Conservation (phyloP, 768 basidiomycete genomes). For the Crepidotus variabilis region DNA sequence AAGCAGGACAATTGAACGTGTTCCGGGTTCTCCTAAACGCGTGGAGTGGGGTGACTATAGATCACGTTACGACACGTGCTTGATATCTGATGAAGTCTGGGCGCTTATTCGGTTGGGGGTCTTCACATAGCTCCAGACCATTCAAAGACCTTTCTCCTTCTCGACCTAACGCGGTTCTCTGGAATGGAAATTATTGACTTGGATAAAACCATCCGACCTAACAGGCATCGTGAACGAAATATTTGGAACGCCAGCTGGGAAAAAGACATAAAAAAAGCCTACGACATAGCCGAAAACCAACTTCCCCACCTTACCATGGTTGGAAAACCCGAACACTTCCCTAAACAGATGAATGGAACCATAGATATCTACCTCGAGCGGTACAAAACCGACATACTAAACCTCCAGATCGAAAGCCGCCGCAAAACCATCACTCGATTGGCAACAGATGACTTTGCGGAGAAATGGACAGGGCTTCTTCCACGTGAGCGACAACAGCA, state of each 20-base stretch:
- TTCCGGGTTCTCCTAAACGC: too few relatives aligned
- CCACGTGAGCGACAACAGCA: neutral
- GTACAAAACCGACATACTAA: neutral
- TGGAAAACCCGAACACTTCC: neutral
- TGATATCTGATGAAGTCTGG: neutral
- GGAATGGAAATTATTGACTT: neutral
- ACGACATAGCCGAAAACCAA: neutral
- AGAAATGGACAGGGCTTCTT: constrained; percentile 1
- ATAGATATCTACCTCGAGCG: neutral
- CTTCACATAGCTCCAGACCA: neutral
- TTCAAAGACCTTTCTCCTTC: neutral
- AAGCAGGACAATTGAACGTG: too few relatives aligned
- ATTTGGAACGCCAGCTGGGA: constrained; percentile 16
- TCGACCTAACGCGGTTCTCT: neutral
- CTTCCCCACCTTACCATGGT: neutral
- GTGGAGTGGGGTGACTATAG: too few relatives aligned
- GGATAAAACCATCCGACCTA: neutral
- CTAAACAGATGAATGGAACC: neutral
- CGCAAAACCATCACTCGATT: neutral
- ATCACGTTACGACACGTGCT: neutral
- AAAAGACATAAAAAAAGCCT: constrained; percentile 2
- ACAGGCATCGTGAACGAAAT: constrained; percentile 6
- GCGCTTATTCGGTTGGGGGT: neutral
- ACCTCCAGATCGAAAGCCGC: constrained; percentile 4
- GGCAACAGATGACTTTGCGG: neutral